phyloP scores from a whole-genome alignment of 495 filamentous ascomycete species.

The Acidomyces sp. region DNA sequence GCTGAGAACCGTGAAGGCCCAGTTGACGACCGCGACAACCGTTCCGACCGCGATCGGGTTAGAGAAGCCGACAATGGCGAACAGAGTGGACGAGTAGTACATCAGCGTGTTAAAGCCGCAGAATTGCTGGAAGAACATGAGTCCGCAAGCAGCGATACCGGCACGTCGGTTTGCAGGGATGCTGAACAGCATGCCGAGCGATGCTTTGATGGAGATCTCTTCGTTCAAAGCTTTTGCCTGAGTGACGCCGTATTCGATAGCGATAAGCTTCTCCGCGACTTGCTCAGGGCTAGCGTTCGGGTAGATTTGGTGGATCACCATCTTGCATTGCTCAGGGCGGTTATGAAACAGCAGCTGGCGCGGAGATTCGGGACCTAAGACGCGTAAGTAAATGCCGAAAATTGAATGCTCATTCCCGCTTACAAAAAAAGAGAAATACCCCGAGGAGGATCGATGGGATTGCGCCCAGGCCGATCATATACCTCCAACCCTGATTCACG shows the following conservation, averaged over 20 bases:
- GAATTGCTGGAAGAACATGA: constrained; percentile 63
- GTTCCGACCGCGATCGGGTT: constrained; percentile 72
- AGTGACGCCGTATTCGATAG: neutral
- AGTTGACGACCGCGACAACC: constrained; percentile 72
- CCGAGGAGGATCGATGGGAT: constrained; percentile 56
- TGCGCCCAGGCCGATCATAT: constrained; percentile 80
- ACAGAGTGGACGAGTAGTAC: constrained; percentile 92
- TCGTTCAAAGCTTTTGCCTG: neutral
- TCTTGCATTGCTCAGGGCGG: neutral
- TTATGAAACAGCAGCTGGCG: neutral
- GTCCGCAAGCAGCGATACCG: neutral
- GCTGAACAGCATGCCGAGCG: neutral
- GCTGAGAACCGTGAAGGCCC: constrained; percentile 62
- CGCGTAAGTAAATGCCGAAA: no score
- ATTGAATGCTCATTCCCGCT: no score
- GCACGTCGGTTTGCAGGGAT: constrained; percentile 49
- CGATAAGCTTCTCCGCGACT: neutral
- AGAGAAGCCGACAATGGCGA: constrained; percentile 63
- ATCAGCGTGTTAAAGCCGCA: constrained; percentile 38
- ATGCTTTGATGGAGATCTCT: neutral
- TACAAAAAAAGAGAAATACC: constrained; percentile 54
- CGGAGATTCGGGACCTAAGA: neutral
- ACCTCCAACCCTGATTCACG: constrained; percentile 63
- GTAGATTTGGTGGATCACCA: neutral
- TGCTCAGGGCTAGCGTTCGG: constrained; percentile 16